Evolutionary conservation across 208 protist species (phyloP), one percentile per base, ranked within the genome.

Genomic region (Zelonia costaricensis): DNA sequence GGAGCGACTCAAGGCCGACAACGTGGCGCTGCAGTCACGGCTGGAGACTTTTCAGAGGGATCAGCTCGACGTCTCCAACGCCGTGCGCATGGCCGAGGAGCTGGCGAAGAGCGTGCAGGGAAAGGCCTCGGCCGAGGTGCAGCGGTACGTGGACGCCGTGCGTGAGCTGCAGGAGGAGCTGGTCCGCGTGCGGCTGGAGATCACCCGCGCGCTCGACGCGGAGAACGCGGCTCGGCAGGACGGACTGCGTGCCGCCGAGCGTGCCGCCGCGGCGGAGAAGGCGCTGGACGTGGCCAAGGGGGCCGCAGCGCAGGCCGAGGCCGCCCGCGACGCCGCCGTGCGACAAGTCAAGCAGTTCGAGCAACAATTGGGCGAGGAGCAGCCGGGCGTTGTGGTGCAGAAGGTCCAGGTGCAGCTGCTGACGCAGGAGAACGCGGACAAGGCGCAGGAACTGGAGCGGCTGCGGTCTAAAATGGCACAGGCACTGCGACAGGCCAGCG

Each of bases 391-490:
- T 0, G 77, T 78, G 22, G 56, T 79, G 28, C 70, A 78, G 49
- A 56, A 74, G 33, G 74, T 88, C 9, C 75, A 85, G 66, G 59
- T 90, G 33, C 64, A 84, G 42, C 45, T 90, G n/a, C 49, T 88
- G 0, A 72, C 62, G 30, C 66, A 75, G 28, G 80, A 88, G 52
- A 91, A 90, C 45, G 76, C 63, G 12, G 82, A 90, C 53, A 84
- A 88, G 58, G 16, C 84, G 27, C 70, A 91, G 45, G 85, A 92
- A 59, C 64, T 92, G 10, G 85, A 94, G 75, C 78, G 73, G 18
- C 68, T 92, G 49, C 78, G 85, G 7, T 59, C 54, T 15, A 71
- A 78, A 49, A 92, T 94, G 88, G 53, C 86, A 0, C 74, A 74
- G 57, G 79, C 84, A 45, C 78, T 94, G 40, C 76, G 82, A 5